phyloP scores from a whole-genome alignment of 2,329 filamentous ascomycete species.

The Didymella lethalis region DNA sequence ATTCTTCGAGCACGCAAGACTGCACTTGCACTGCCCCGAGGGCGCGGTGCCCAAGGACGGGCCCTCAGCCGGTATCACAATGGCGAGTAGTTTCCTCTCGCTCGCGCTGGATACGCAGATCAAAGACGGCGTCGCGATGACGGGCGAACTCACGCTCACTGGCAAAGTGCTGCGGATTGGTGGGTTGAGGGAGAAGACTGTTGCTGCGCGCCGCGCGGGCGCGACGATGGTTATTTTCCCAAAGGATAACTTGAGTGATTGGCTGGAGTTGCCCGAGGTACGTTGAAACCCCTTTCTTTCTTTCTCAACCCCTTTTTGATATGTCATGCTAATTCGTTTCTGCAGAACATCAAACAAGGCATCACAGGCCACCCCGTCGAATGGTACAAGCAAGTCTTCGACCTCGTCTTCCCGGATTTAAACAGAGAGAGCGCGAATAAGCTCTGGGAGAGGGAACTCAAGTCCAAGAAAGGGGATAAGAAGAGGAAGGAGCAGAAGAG shows the following conservation, averaged over 20 bases:
- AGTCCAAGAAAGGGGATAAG: slow-evolving; percentile 46
- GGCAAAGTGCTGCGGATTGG: slow-evolving; percentile 96
- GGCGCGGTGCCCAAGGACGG: slow-evolving; percentile 95
- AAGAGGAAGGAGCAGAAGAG: slow-evolving; percentile 46
- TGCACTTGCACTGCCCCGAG: slow-evolving; percentile 96
- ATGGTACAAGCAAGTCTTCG: slow-evolving; percentile 95
- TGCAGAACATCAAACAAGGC: slow-evolving; percentile 95
- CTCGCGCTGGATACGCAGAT: slow-evolving; percentile 81
- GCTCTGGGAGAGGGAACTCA: slow-evolving; percentile 71
- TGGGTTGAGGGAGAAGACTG: slow-evolving; percentile 94
- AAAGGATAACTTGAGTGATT: slow-evolving; percentile 93
- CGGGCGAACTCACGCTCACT: slow-evolving; percentile 93
- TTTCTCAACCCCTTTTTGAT: too few relatives aligned
- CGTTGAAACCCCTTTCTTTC: too few relatives aligned
- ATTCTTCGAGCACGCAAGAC: slow-evolving; percentile 94
- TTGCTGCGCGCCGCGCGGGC: slow-evolving; percentile 89
- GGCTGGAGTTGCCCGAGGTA: slow-evolving; percentile 96
- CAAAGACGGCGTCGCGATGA: slow-evolving; percentile 93
- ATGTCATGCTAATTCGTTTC: slow-evolving; percentile 27
- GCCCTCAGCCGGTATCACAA: slow-evolving; percentile 84
- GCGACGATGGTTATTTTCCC: slow-evolving; percentile 96
- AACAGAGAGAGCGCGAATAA: slow-evolving; percentile 76
- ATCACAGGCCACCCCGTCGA: slow-evolving; percentile 89
- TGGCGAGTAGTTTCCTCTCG: slow-evolving; percentile 92
- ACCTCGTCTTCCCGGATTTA: slow-evolving; percentile 84